These are phyloP conservation scores for Nicotiana tomentosiformis DNA, from an alignment of 257 asterid species.

Conservation along the genomic window DNA sequence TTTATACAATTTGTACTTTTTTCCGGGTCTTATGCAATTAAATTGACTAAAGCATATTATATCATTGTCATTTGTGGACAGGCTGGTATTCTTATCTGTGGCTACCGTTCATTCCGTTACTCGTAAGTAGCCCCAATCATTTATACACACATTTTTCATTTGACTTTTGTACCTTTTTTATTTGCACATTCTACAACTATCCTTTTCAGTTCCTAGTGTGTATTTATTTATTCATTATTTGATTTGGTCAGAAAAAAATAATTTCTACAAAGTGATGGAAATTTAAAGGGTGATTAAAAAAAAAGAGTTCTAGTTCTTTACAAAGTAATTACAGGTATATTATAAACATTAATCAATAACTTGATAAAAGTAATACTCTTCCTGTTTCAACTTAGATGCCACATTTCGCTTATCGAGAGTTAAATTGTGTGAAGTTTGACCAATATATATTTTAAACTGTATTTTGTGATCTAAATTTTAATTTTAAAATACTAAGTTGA, in stretches of 20 bases:
- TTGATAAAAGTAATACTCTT: too few species aligned
- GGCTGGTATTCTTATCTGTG: constrained; percentile 87
- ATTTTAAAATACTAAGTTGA: too few species aligned
- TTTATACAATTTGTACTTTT: too few species aligned
- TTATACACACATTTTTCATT: neutral
- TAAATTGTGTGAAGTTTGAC: too few species aligned
- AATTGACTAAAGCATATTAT: neutral
- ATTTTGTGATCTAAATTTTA: too few species aligned
- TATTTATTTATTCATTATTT: neutral
- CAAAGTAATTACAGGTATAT: too few species aligned
- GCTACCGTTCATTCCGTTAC: constrained; percentile 85
- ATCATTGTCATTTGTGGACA: constrained; percentile 23
- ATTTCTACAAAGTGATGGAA: too few species aligned
- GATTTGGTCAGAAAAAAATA: neutral
- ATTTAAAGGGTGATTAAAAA: neutral
- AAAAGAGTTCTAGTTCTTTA: neutral
- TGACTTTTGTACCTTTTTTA: neutral
- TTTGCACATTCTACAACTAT: neutral
- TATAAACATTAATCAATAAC: too few species aligned
- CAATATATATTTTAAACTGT: too few species aligned
- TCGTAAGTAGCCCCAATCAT: constrained; percentile 44
- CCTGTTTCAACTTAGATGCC: too few species aligned
- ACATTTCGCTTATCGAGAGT: too few species aligned
- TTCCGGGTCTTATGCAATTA: neutral
- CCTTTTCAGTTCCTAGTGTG: neutral